A percentile compares a stretch with the other conserved stretches of the same genome.
phyloP scores from a whole-genome alignment of 768 basidiomycete species.

The Russula foetens region DNA sequence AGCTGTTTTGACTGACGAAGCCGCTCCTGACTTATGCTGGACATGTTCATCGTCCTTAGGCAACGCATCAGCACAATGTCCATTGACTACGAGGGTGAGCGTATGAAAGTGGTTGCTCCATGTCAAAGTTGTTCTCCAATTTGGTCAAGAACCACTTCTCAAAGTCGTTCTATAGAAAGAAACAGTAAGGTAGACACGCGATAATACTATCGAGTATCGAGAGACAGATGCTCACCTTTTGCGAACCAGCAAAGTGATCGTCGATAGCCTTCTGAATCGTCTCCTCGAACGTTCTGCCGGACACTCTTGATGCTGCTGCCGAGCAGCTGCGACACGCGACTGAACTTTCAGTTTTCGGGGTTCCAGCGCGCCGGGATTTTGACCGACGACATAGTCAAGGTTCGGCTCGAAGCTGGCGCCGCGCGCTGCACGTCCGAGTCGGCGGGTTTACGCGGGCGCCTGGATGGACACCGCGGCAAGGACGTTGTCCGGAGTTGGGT shows the following conservation, averaged over 20 bases:
- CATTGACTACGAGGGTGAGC: constrained; percentile 24
- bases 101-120: constrained; percentile 72
- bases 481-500: constrained; percentile 82
- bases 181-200: too few relatives aligned
- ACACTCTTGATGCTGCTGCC: constrained; percentile 99
- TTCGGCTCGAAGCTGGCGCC: constrained; percentile 79
- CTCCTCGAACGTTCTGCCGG: constrained; percentile 93
- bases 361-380: constrained; percentile 99
- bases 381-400: constrained; percentile 93
- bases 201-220: background rate
- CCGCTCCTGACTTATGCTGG: constrained; percentile 50
- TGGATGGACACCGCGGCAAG: constrained; percentile 82
- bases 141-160: constrained; percentile 98
- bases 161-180: too few relatives aligned
- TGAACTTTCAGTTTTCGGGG: constrained; percentile 98
- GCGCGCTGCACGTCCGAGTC: constrained; percentile 39
- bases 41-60: constrained; percentile 51
- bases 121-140: constrained; percentile 73
- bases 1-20: constrained; percentile 85
- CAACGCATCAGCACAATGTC: background rate
- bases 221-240: constrained; percentile 54
- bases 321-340: constrained; percentile 78
- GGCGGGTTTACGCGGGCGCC: constrained; percentile 64
- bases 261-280: constrained; percentile 99
- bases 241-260: constrained; percentile 88